These are phyloP conservation scores for Fusarium sp. DNA, from an alignment of 2,329 filamentous ascomycete genomes.

Conservation along the genomic window DNA sequence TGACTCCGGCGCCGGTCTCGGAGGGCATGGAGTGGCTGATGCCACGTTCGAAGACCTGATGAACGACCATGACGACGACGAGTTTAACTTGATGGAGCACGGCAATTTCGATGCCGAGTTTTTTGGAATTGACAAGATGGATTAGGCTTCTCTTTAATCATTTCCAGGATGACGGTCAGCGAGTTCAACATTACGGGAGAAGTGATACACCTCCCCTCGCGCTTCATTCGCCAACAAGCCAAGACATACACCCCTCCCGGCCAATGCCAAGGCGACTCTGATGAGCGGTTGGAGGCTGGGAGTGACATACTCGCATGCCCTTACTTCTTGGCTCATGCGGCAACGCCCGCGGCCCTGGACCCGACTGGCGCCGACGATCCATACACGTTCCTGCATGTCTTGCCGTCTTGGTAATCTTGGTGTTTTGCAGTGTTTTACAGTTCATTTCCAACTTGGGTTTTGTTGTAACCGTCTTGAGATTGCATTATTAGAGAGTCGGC, in stretches of 20 bases:
- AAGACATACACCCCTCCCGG: neutral
- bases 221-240: neutral
- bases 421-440: neutral
- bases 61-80: slow-evolving; percentile 50
- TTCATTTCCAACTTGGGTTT: neutral
- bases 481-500: neutral
- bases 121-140: slow-evolving; percentile 53
- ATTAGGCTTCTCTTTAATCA: neutral
- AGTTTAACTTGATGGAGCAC: slow-evolving; percentile 56
- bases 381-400: slow-evolving; percentile 1
- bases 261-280: neutral
- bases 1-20: slow-evolving; percentile 51
- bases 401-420: slow-evolving; percentile 3
- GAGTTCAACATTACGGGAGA: neutral
- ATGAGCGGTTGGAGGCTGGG: neutral
- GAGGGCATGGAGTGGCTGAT: slow-evolving; percentile 46
- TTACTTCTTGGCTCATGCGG: slow-evolving; percentile 4
- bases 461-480: slow-evolving; percentile 4
- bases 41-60: slow-evolving; percentile 65
- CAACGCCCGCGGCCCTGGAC: neutral
- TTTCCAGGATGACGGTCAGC: neutral
- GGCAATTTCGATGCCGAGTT: slow-evolving; percentile 61
- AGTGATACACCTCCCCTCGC: neutral
- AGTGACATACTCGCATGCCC: neutral
- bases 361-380: neutral